Evolutionary conservation across 2,329 filamentous ascomycete species (phyloP).

Genomic region (Pseudogymnoascus sp.): DNA sequence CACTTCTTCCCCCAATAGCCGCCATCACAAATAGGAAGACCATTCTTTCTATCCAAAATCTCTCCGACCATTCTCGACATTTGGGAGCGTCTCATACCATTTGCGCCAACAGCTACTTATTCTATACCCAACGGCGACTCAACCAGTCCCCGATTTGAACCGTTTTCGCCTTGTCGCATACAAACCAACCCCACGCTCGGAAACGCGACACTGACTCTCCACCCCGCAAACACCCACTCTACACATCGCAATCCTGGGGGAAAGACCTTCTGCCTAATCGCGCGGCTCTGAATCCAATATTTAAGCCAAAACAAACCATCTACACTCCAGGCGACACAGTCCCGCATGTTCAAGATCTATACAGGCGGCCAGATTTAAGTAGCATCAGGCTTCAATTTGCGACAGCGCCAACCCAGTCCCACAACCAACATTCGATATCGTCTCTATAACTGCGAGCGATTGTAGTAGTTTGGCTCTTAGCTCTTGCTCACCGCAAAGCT

Average conservation of each 20-base stretch:
- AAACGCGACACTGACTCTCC: constrained; percentile 7
- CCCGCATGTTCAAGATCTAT: background rate
- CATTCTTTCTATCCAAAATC: background rate
- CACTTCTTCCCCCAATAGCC: background rate
- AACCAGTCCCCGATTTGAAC: background rate
- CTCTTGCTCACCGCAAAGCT: background rate
- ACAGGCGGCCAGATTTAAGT: background rate
- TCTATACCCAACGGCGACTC: background rate
- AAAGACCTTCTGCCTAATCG: background rate
- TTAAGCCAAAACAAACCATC: background rate
- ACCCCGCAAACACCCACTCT: background rate
- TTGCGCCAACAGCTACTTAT: background rate
- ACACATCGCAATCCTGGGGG: background rate
- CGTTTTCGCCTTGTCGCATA: background rate
- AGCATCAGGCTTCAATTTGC: background rate
- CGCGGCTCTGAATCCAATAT: background rate
- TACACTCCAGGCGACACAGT: background rate
- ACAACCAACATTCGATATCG: background rate
- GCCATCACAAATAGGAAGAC: background rate
- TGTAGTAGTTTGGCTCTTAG: background rate
- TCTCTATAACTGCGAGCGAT: background rate
- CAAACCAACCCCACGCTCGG: background rate
- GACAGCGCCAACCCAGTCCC: background rate
- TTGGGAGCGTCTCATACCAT: background rate
- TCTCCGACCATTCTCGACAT: background rate